A percentile compares a stretch with the other conserved stretches of the same genome.
Evolutionary conservation across 495 filamentous ascomycete genomes (phyloP).

Genomic region (Friedmanniomyces simplex): DNA sequence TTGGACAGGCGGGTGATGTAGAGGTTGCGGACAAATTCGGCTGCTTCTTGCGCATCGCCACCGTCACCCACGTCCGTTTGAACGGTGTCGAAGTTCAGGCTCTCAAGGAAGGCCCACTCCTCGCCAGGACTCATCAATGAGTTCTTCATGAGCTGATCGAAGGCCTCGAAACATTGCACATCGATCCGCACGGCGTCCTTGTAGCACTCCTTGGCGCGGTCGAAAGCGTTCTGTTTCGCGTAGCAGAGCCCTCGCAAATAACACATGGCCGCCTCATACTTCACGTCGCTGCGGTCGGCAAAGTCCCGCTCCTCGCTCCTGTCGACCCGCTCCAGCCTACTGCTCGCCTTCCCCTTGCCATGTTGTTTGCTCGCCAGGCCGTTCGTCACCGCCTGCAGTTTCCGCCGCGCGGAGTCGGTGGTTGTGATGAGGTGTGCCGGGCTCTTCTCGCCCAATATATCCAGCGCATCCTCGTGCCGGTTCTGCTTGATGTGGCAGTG

Average conservation of each 20-base stretch:
- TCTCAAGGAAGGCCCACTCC: slow-evolving; percentile 86
- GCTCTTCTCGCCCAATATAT: slow-evolving; percentile 82
- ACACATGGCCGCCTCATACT: slow-evolving; percentile 95
- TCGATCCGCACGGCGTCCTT: slow-evolving; percentile 94
- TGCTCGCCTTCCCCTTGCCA: slow-evolving; percentile 23
- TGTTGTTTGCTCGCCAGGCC: slow-evolving; percentile 42
- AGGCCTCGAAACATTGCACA: slow-evolving; percentile 96
- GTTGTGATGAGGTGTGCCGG: slow-evolving; percentile 73
- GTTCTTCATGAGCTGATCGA: slow-evolving; percentile 96
- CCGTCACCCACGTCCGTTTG: slow-evolving; percentile 39
- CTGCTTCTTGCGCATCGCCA: slow-evolving; percentile 63
- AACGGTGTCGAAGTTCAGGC: slow-evolving; percentile 81
- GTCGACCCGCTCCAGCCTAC: slow-evolving; percentile 43
- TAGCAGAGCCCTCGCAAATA: slow-evolving; percentile 88
- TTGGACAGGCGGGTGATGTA: slow-evolving; percentile 96
- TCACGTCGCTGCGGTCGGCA: slow-evolving; percentile 61
- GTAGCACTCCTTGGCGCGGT: slow-evolving; percentile 95
- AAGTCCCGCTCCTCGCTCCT: slow-evolving; percentile 52
- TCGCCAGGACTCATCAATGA: slow-evolving; percentile 95
- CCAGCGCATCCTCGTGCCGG: slow-evolving; percentile 78
- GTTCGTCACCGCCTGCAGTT: slow-evolving; percentile 36
- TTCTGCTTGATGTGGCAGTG: slow-evolving; percentile 87
- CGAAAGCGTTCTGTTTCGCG: slow-evolving; percentile 94
- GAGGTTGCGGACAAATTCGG: slow-evolving; percentile 89
- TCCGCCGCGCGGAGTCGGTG: slow-evolving; percentile 51